Conservation (phyloP, 2,329 filamentous ascomycete species). For the Alternaria ethzedia region DNA sequence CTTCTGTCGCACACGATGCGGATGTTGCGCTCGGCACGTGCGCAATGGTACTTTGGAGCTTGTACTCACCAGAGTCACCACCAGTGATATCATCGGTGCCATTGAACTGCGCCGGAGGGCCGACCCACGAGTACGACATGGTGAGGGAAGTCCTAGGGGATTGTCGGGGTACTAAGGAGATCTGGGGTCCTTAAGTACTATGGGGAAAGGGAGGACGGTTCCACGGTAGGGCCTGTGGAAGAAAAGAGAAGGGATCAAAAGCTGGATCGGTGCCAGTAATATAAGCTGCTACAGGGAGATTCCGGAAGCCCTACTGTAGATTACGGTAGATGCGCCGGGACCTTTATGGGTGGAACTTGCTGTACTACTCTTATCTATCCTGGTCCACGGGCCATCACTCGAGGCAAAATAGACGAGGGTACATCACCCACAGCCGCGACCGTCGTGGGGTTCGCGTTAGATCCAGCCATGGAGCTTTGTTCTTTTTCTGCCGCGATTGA, state of each 20-base stretch:
- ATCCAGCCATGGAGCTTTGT: slow-evolving; percentile 38
- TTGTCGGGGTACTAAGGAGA: slow-evolving; percentile 15
- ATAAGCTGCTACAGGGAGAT: slow-evolving; percentile 40
- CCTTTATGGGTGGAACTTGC: slow-evolving; percentile 43
- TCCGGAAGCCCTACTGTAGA: slow-evolving; percentile 40
- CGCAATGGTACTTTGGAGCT: slow-evolving; percentile 13
- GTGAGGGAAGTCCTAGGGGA: slow-evolving; percentile 22
- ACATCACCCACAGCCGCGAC: slow-evolving; percentile 37
- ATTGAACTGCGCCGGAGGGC: slow-evolving; percentile 56
- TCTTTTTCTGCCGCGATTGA: slow-evolving; percentile 37
- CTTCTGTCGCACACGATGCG: slow-evolving; percentile 3
- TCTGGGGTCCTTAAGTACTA: slow-evolving; percentile 6
- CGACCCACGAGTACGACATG: slow-evolving; percentile 59
- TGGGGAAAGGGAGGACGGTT: slow-evolving; percentile 6
- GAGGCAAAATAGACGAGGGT: slow-evolving; percentile 46
- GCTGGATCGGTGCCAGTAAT: slow-evolving; percentile 37
- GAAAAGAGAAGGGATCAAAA: slow-evolving; percentile 16
- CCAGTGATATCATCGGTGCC: slow-evolving; percentile 67
- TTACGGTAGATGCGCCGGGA: slow-evolving; percentile 36
- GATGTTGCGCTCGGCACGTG: slow-evolving; percentile 30
- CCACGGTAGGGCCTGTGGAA: slow-evolving; percentile 20
- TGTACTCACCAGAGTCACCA: slow-evolving; percentile 76
- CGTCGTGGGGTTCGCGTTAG: slow-evolving; percentile 47
- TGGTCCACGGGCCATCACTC: slow-evolving; percentile 41
- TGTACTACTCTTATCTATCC: slow-evolving; percentile 48